phyloP scores from a whole-genome alignment of 75 land plant genomes.

The Sequoiadendron giganteum region DNA sequence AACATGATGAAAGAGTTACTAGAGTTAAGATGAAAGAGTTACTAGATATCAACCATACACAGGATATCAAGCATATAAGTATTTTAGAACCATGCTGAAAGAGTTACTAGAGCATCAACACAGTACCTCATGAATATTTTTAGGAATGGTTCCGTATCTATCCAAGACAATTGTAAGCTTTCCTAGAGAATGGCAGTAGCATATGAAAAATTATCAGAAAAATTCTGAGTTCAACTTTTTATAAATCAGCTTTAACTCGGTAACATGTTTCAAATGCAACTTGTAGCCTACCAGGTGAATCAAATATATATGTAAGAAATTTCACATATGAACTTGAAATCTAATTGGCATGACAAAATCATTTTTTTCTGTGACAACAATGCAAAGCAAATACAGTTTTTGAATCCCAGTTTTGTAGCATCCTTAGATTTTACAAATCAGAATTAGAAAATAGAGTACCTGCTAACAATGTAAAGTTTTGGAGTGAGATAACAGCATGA shows the following conservation, averaged over 20 bases:
- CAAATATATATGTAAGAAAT: too few species aligned
- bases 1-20: too few species aligned
- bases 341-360: too few species aligned
- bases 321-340: too few species aligned
- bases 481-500: neutral
- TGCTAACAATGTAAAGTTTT: neutral
- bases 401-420: too few species aligned
- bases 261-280: neutral
- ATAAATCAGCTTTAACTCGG: neutral
- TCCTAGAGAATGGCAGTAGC: neutral
- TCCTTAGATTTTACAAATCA: neutral
- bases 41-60: neutral
- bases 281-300: neutral
- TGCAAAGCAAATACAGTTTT: too few species aligned
- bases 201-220: neutral
- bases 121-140: neutral
- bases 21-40: too few species aligned
- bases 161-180: neutral
- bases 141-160: neutral
- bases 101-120: neutral
- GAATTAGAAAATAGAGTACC: neutral
- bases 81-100: neutral
- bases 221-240: neutral
- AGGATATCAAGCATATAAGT: too few species aligned
- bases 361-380: too few species aligned